Percentiles rank a stretch among this genome's conserved stretches.
These are phyloP conservation scores for Brassica nigra DNA, from an alignment of 345 rosid genomes.

Conservation along the genomic window DNA sequence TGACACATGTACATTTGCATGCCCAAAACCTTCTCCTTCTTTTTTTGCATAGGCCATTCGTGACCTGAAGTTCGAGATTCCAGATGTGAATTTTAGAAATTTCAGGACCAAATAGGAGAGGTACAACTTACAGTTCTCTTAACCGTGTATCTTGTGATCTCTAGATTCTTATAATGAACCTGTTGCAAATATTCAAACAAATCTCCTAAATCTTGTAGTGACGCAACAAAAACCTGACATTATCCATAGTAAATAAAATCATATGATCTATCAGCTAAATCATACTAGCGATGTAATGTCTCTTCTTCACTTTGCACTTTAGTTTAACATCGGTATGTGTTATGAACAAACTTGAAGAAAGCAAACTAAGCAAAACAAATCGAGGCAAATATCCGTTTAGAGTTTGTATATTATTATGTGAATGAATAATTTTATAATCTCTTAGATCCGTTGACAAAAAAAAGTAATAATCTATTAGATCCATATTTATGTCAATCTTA, in stretches of 20 bases:
- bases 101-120: not conserved
- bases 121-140: not conserved
- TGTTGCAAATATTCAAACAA: not conserved
- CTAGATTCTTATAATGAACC: not conserved
- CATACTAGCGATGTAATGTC: not conserved
- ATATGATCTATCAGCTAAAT: not conserved
- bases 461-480: too few species aligned
- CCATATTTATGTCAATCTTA: too few species aligned
- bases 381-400: too few species aligned
- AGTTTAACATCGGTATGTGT: not conserved
- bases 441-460: too few species aligned
- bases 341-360: too few species aligned
- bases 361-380: too few species aligned
- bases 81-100: not conserved
- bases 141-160: not conserved
- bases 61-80: not conserved
- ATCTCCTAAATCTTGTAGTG: not conserved
- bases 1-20: not conserved
- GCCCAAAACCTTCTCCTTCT: not conserved
- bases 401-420: too few species aligned
- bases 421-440: too few species aligned
- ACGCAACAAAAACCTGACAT: not conserved
- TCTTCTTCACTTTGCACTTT: not conserved
- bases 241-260: not conserved
- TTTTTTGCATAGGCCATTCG: not conserved